Conservation (phyloP, 2,329 filamentous ascomycete genomes). For the Nigrospora osmanthi region DNA sequence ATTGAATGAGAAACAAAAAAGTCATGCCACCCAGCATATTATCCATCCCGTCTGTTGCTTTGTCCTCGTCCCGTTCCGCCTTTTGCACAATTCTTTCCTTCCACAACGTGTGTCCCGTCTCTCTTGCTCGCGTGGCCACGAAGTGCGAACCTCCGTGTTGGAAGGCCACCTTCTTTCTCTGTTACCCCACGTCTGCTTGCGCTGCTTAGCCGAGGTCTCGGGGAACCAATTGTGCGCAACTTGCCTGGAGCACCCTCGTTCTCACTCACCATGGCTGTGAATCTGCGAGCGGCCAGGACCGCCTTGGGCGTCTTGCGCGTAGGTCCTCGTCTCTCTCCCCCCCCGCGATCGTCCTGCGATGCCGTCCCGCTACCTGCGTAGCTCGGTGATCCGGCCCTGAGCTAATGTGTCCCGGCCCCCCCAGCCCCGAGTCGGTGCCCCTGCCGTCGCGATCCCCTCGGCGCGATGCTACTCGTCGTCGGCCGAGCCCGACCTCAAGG, state of each 20-base stretch:
- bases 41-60: no score
- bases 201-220: conserved; percentile 3
- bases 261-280: conserved; percentile 51
- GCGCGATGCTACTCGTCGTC: conserved; percentile 61
- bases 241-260: background rate
- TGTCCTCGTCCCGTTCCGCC: no score
- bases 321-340: conserved; percentile 18
- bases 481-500: conserved; percentile 82
- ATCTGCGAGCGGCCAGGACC: conserved; percentile 51
- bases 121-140: no score
- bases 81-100: no score
- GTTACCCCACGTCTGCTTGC: background rate
- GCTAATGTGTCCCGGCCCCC: conserved; percentile 7
- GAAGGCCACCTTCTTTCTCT: background rate
- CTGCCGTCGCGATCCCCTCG: conserved; percentile 19
- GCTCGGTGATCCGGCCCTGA: background rate
- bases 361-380: background rate
- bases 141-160: no score
- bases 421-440: conserved; percentile 18
- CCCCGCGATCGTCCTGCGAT: background rate
- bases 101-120: no score
- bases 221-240: background rate
- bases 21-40: no score
- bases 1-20: no score
- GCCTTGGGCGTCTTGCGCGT: conserved; percentile 60